Evolutionary conservation across 2,329 filamentous ascomycete species (phyloP).

Genomic region (Aspergillus latus): DNA sequence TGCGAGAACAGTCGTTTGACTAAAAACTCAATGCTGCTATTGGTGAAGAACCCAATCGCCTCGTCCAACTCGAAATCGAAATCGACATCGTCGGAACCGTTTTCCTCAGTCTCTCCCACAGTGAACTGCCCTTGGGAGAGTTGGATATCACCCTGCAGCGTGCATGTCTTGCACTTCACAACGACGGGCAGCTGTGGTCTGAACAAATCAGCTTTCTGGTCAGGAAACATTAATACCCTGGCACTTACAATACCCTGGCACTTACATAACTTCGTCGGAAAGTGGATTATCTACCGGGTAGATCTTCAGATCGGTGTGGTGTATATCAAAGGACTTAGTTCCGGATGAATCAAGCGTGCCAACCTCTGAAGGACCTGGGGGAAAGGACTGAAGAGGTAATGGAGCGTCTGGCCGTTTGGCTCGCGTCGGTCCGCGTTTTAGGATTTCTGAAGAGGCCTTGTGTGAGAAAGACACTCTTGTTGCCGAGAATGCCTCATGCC

Average conservation of each 20-base stretch:
- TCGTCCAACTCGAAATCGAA: not conserved
- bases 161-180: constrained; percentile 1
- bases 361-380: not conserved
- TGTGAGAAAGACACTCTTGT: not conserved
- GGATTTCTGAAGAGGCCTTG: not conserved
- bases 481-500: constrained; percentile 3
- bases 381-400: not conserved
- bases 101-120: not conserved
- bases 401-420: not conserved
- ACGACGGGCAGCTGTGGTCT: not conserved
- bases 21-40: not conserved
- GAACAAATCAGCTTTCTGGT: not conserved
- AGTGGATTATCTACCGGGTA: not conserved
- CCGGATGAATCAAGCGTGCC: not conserved
- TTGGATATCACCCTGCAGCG: constrained; percentile 1
- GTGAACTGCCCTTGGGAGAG: not conserved
- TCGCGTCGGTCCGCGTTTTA: not conserved
- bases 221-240: not conserved
- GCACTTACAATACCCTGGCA: constrained; percentile 2
- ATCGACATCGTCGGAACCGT: too few species aligned
- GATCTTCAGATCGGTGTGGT: not conserved
- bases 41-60: not conserved
- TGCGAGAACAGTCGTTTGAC: constrained; percentile 3
- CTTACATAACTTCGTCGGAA: not conserved
- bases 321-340: not conserved